Evolutionary conservation across 2,329 filamentous ascomycete species (phyloP).

Genomic region (Penicillium sp.): DNA sequence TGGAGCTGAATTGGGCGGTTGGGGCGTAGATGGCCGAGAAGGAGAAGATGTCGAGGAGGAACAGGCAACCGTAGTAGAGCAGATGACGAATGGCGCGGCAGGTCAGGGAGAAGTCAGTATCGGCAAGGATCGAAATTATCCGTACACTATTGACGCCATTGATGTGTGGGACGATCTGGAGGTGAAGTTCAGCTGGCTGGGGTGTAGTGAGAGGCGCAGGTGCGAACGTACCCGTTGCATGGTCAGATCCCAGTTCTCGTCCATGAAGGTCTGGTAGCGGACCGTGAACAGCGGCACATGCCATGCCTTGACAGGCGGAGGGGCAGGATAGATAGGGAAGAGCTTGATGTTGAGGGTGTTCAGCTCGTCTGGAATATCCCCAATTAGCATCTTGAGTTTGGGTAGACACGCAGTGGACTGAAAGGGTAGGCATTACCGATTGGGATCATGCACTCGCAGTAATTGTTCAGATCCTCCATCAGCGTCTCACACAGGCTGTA

Average conservation of each 20-base stretch:
- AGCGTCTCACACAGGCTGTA: constrained; percentile 73
- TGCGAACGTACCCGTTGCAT: constrained; percentile 42
- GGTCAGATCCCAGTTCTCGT: constrained; percentile 49
- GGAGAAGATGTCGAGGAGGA: constrained; percentile 89
- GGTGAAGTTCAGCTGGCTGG: neutral
- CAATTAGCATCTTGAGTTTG: too few relatives aligned
- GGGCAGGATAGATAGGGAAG: constrained; percentile 71
- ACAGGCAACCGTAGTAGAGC: constrained; percentile 81
- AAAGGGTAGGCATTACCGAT: too few relatives aligned
- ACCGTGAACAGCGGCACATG: constrained; percentile 75
- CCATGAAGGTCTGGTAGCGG: constrained; percentile 44
- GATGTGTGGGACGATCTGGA: constrained; percentile 75
- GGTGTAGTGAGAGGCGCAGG: too few relatives aligned
- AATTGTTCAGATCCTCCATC: constrained; percentile 89
- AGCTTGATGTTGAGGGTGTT: constrained; percentile 96
- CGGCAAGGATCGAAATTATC: constrained; percentile 72
- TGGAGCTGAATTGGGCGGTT: constrained; percentile 63
- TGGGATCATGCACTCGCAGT: constrained; percentile 96
- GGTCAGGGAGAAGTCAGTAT: constrained; percentile 77
- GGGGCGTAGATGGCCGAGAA: constrained; percentile 86
- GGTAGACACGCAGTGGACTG: too few relatives aligned
- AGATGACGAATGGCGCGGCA: constrained; percentile 80
- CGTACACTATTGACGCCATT: constrained; percentile 86
- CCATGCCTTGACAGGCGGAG: constrained; percentile 71
- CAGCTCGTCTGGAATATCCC: constrained; percentile 70